Base-by-base conservation (phyloP, 331 rosid genomes). In the Quercus phellos region DNA sequence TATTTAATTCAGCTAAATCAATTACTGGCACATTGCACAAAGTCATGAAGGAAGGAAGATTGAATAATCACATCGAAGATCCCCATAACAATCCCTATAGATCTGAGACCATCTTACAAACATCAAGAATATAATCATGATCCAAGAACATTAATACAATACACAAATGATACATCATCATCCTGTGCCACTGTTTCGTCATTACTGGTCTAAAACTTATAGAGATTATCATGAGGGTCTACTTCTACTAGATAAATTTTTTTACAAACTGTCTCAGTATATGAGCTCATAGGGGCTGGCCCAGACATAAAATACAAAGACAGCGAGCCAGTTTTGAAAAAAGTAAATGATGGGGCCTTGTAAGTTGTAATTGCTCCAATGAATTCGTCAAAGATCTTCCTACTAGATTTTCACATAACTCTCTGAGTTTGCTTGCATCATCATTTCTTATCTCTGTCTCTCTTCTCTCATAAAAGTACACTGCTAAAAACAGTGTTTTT, bases 381-480 rank as follows among this genome's bases (percentile, higher is more conserved):
- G 69, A 87, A 81, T 74, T 74, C 54, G 42, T 76, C 76, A 67
- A 77, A 78, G 76, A 87, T 84, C 78, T 79, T 64, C 46, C 74
- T 74, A 58, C 55, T 17, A 84, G 88, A 81, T 70, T 43, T 79
- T 80, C 55, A 73, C 83, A 81, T 88, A 86, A 87, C 19, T 51
- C 27, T 53, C 78, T 51, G 83, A 75, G 74, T 22, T 78, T 82
- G 84, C 89, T 87, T 85, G 83, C 95, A 75, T 92, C 97, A 92
- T 60, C 79, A 46, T 22, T 81, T 75, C 70, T 71, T 53, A 58
- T 67, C 61, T 71, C 73, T 55, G 70, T 71, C 75, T 69, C 80
- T n/a, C 70, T 59, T 32, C 79, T 13, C 67, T 61, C 74, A 6
- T 64, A 70, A 75, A 79, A 82, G 88, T 75, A 83, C 92, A 80